phyloP scores from a whole-genome alignment of 768 basidiomycete species.

The Brasilioporus rufonigricans region DNA sequence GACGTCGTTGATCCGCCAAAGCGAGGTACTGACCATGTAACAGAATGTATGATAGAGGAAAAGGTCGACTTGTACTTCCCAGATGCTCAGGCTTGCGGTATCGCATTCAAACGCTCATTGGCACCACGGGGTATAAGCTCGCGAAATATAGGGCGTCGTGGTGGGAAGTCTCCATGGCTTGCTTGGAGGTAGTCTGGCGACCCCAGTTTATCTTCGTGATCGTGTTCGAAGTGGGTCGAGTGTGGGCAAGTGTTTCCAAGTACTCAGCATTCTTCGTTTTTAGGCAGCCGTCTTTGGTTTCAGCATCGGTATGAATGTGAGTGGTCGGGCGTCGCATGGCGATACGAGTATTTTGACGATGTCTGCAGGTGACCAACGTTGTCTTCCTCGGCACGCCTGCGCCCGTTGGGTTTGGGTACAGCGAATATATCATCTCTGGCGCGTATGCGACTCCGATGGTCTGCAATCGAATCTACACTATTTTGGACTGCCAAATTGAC shows the following conservation, averaged over 20 bases:
- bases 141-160: slow-evolving; percentile 44
- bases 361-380: slow-evolving; percentile 47
- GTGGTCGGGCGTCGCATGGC: background rate
- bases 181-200: slow-evolving; percentile 45
- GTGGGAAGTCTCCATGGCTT: slow-evolving; percentile 31
- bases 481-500: background rate
- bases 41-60: slow-evolving; percentile 49
- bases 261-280: background rate
- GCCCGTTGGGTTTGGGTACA: slow-evolving; percentile 48
- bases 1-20: background rate
- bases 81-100: slow-evolving; percentile 34
- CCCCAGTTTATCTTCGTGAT: slow-evolving; percentile 44
- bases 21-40: background rate
- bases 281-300: slow-evolving; percentile 49
- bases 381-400: slow-evolving; percentile 49
- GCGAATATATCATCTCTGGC: slow-evolving; percentile 39
- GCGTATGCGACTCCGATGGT: slow-evolving; percentile 46
- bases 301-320: slow-evolving; percentile 43
- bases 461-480: background rate
- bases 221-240: slow-evolving; percentile 36
- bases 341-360: background rate
- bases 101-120: slow-evolving; percentile 46
- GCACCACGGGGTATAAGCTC: slow-evolving; percentile 47
- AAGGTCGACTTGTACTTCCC: slow-evolving; percentile 29
- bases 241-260: background rate